These are phyloP conservation scores for Gossypium mustelinum DNA, from an alignment of 345 rosid genomes.

Conservation along the genomic window DNA sequence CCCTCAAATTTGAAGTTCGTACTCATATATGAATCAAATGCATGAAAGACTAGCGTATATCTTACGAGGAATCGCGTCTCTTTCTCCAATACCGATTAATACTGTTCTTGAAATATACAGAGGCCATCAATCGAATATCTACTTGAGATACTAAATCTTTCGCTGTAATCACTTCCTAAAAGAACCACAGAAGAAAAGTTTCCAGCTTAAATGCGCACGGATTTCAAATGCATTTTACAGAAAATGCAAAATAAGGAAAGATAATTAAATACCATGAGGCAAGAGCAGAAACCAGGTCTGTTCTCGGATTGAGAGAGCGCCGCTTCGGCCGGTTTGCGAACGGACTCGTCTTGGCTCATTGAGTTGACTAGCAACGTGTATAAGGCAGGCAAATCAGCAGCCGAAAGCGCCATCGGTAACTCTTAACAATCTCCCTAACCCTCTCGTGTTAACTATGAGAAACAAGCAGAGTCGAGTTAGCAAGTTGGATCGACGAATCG, in stretches of 20 bases:
- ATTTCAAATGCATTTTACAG: slow-evolving; percentile 1
- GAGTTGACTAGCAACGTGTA: slow-evolving; percentile 78
- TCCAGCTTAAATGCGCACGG: slow-evolving; percentile 12
- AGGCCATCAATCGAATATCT: slow-evolving; percentile 87
- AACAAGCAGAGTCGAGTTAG: slow-evolving; percentile 20
- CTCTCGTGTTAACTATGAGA: slow-evolving; percentile 8
- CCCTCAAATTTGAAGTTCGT: not conserved
- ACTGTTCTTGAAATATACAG: slow-evolving; percentile 90
- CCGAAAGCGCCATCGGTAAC: slow-evolving; percentile 72
- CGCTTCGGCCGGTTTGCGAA: slow-evolving; percentile 83
- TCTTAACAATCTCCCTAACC: not conserved
- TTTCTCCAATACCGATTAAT: slow-evolving; percentile 84
- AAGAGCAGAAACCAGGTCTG: slow-evolving; percentile 90
- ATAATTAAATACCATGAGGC: slow-evolving; percentile 68
- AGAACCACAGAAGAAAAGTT: slow-evolving; percentile 21
- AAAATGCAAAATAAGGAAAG: slow-evolving; percentile 10
- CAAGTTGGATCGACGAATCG: slow-evolving; percentile 39
- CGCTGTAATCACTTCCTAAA: slow-evolving; percentile 86
- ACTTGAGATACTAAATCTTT: slow-evolving; percentile 81
- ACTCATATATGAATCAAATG: not conserved
- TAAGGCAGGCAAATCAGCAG: slow-evolving; percentile 77
- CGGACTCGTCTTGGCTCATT: slow-evolving; percentile 77
- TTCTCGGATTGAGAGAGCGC: slow-evolving; percentile 86
- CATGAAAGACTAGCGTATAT: not conserved
- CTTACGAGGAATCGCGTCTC: slow-evolving; percentile 75